phyloP scores from a whole-genome alignment of 805 yeast genomes.

The Blastobotrys terrestris region DNA sequence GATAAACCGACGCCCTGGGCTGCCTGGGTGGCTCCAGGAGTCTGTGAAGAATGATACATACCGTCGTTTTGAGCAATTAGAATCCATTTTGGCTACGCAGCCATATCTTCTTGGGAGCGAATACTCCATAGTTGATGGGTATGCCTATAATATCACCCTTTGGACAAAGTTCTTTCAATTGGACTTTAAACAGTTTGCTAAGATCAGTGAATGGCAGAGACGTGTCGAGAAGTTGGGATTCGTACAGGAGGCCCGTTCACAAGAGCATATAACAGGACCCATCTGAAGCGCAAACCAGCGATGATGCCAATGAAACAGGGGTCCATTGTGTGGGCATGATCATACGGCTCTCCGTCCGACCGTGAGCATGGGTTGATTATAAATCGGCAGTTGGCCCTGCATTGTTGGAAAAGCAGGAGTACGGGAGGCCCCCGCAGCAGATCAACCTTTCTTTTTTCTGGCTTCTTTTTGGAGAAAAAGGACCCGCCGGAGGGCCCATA shows the following conservation, averaged over 20 bases:
- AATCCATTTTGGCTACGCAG: slow-evolving; percentile 1
- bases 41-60: not conserved
- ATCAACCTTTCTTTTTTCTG: too few species aligned
- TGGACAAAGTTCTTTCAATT: slow-evolving; percentile 5
- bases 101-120: slow-evolving; percentile 9
- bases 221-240: not conserved
- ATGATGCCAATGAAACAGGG: too few species aligned
- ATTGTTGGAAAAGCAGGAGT: too few species aligned
- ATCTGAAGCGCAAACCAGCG: too few species aligned
- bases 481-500: too few species aligned
- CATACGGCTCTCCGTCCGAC: too few species aligned
- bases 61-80: not conserved
- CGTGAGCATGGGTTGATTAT: too few species aligned
- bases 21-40: not conserved
- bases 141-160: slow-evolving; percentile 9
- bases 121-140: slow-evolving; percentile 10
- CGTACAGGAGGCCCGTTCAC: not conserved
- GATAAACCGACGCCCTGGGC: not conserved
- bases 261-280: not conserved
- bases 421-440: too few species aligned
- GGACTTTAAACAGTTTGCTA: not conserved
- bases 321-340: too few species aligned
- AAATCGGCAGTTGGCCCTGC: too few species aligned
- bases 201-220: not conserved
- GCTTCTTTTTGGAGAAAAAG: too few species aligned